Base-by-base conservation (phyloP, 352 stramenopile species). In the Vaucheria bursata region DNA sequence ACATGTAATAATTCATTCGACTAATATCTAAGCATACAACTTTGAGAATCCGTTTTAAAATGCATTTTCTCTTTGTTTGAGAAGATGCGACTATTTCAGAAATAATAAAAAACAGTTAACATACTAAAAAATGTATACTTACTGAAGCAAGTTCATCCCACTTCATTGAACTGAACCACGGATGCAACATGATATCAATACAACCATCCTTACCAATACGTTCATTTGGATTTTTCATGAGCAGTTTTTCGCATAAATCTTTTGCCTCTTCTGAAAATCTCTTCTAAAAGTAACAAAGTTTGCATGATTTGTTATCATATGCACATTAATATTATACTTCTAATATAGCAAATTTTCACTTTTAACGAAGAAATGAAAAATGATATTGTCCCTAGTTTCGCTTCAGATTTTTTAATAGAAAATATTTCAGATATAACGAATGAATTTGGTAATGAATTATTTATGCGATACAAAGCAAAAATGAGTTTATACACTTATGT, bases 161-260 rank as follows among this genome's bases (percentile, higher is more conserved):
- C 65, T 94, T 87, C n/a, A 83, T 45, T 33, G 88, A 86, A 66
- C 84, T 84, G 83, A 97, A 97, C 85, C 91, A 97, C 49, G 90
- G 87, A 84, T 97, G 93, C 35, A 86, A 85, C 86, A 95, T 92
- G 74, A 97, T 95, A 34, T 95, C 88, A 68, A 87, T 84, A 50
- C 83, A 88, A 71, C 89, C 89, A 53, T 87, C 85, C 0, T 78
- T 87, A n/a, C 95, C 95, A 29, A 99, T 88, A 64, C 95, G 89
- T 71, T 90, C 89, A 35, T 88, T 86, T 33, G 94, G 92, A 74
- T 98, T 90, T 74, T 96, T 96, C 69, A 95, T 93, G 39, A 98
- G 84, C 67, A 99, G 80, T 82, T 53, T 59, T 82, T 71, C 31
- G 45, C 50, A 18, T 40, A 80, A 31, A 18, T 53, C 65, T 38